Evolutionary conservation across 2,329 filamentous ascomycete species (phyloP), one percentile per base, ranked within the genome.

Genomic region (Colletotrichum caudatum): DNA sequence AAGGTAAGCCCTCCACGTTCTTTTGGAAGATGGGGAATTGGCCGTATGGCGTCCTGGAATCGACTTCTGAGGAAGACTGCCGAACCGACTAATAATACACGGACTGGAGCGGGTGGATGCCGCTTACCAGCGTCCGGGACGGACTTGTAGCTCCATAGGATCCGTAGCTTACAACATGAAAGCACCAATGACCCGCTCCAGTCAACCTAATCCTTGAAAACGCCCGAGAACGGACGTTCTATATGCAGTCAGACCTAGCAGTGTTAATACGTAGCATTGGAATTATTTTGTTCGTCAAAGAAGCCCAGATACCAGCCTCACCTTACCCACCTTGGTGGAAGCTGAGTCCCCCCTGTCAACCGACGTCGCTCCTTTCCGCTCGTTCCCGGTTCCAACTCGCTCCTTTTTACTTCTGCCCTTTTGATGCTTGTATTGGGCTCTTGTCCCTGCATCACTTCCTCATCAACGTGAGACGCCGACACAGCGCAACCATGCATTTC

Each of bases 181-280:
- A 56, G 56, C 59, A 60, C 50, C 58, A 29, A 41, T 53, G 51
- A 39, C 35, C 26, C 41, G 48, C 65, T 71, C 39, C 65, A 69
- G n/a, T 71, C 65, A 71, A 65, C 69, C 69, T 59, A 64, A 69
- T 60, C 65, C 58, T 60, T 64, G 39, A 56, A 69, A 64, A 60
- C 59, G 56, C 59, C 64, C 33, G 64, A 64, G 46, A 23, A 69
- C 59, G 69, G 54, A 35, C 59, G 51, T 59, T 50, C 64, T 50
- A 39, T 53, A 18, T 35, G 69, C 44, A n/a, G 69, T 53, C 39
- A 46, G 26, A 16, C 64, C 8, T 48, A 60, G 69, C 65, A 65
- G 59, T 60, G 44, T n/a, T n/a, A 2, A 7, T 41, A 51, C 53
- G 44, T 53, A 54, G 46, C 65, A 39, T 51, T 46, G 58, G 50